Conservation (phyloP, 768 basidiomycete genomes). For the Psilocybe subaeruginosa region DNA sequence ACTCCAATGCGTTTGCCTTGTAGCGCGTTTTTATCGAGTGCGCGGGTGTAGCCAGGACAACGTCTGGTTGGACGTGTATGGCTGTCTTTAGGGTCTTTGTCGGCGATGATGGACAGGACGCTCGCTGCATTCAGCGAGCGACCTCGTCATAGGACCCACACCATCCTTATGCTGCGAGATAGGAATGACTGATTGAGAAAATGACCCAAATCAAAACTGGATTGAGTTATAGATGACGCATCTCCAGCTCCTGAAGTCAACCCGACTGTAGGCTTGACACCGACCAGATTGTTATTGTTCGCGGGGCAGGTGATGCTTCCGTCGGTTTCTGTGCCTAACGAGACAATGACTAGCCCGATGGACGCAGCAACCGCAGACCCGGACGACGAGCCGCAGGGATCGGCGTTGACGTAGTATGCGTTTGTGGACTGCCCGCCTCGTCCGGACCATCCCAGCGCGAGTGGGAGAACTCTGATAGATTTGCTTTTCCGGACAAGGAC, state of each 20-base stretch:
- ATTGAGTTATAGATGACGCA: constrained; percentile 16
- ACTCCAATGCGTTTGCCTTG: constrained; percentile 57
- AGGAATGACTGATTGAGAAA: constrained; percentile 45
- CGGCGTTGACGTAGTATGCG: constrained; percentile 52
- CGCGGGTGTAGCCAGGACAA: constrained; percentile 56
- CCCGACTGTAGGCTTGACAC: constrained; percentile 64
- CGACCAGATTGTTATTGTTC: constrained; percentile 55
- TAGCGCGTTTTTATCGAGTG: constrained; percentile 48
- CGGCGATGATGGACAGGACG: constrained; percentile 57
- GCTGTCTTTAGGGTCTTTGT: constrained; percentile 55
- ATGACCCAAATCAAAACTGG: background rate
- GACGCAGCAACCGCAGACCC: constrained; percentile 59
- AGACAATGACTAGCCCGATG: constrained; percentile 50
- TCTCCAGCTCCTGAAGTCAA: constrained; percentile 63
- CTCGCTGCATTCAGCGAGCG: constrained; percentile 54
- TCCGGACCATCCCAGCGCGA: constrained; percentile 60
- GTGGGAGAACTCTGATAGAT: constrained; percentile 56
- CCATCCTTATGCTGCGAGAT: constrained; percentile 60
- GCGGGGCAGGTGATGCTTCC: constrained; percentile 61
- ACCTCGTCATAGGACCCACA: constrained; percentile 57
- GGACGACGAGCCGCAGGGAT: constrained; percentile 61
- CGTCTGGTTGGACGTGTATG: constrained; percentile 51
- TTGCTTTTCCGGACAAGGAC: constrained; percentile 48
- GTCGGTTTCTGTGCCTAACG: constrained; percentile 53
- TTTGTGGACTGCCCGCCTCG: constrained; percentile 53